phyloP scores from a whole-genome alignment of 495 filamentous ascomycete species.

The Aspergillus leporis region DNA sequence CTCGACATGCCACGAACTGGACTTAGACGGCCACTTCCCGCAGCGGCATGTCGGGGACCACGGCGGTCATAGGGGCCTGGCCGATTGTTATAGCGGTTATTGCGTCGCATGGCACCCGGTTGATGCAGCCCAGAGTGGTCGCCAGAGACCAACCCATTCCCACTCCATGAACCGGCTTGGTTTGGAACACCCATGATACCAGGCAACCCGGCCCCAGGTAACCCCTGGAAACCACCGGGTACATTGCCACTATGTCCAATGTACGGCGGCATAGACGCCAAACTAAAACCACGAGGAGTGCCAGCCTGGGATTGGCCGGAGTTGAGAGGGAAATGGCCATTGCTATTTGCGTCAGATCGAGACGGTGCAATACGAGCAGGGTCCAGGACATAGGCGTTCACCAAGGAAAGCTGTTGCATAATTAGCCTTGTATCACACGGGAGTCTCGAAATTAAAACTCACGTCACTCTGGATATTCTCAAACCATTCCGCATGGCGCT shows the following conservation, averaged over 20 bases:
- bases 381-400: conserved; percentile 92
- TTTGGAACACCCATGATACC: conserved; percentile 57
- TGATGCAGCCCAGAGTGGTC: conserved; percentile 49
- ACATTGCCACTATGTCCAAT: conserved; percentile 33
- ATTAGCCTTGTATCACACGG: conserved; percentile 13
- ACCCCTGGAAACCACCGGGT: conserved; percentile 32
- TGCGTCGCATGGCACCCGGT: conserved; percentile 59
- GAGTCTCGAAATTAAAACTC: conserved; percentile 34
- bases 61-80: conserved; percentile 62
- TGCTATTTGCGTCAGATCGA: conserved; percentile 93
- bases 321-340: conserved; percentile 86
- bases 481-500: conserved; percentile 88
- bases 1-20: conserved; percentile 40
- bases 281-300: conserved; percentile 88
- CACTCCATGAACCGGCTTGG: conserved; percentile 50
- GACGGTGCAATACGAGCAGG: conserved; percentile 90
- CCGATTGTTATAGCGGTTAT: conserved; percentile 51
- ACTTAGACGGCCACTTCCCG: conserved; percentile 39
- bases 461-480: conserved; percentile 81
- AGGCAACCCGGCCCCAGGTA: conserved; percentile 39
- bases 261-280: conserved; percentile 65
- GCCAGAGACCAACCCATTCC: conserved; percentile 34
- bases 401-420: conserved; percentile 65
- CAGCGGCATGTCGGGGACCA: conserved; percentile 32
- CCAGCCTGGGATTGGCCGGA: conserved; percentile 73